phyloP scores from a whole-genome alignment of 345 rosid genomes.

The Microthlaspi erraticum region DNA sequence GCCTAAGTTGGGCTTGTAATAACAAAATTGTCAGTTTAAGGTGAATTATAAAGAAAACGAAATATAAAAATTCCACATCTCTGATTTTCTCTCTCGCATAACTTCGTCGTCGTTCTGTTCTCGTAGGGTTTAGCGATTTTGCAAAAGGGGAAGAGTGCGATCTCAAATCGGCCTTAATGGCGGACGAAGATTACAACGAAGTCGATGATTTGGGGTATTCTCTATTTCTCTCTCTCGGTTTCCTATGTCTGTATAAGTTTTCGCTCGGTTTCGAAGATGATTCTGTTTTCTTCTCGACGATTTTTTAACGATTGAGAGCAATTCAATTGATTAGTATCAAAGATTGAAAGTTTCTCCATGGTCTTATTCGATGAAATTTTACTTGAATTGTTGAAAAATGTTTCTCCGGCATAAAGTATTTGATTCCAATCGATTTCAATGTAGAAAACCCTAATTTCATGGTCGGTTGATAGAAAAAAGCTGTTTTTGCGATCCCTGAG shows the following conservation, averaged over 20 bases:
- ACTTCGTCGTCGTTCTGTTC: not conserved
- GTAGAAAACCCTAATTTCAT: conserved; percentile 18
- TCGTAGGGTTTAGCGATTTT: conserved; percentile 32
- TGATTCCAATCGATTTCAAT: not conserved
- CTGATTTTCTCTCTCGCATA: not conserved
- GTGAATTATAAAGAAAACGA: not conserved
- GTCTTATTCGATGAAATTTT: conserved; percentile 1
- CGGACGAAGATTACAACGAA: conserved; percentile 77
- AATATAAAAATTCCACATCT: not conserved
- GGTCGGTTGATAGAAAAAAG: not conserved
- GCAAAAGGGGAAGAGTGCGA: not conserved
- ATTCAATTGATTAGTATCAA: not conserved
- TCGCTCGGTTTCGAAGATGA: conserved; percentile 8
- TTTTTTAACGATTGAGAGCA: not conserved
- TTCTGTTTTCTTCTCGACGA: conserved; percentile 4
- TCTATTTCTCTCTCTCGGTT: not conserved
- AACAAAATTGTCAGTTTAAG: not conserved
- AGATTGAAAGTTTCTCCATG: not conserved
- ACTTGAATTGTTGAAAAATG: not conserved
- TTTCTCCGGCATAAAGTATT: not conserved
- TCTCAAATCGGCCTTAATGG: conserved; percentile 52
- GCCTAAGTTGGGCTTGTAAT: conserved; percentile 28
- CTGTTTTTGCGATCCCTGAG: not conserved
- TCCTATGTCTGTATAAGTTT: not conserved
- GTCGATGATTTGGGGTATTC: conserved; percentile 69